These are phyloP conservation scores for Pseudogymnoascus sp. DNA, from an alignment of 2,329 filamentous ascomycete species.

Conservation along the genomic window DNA sequence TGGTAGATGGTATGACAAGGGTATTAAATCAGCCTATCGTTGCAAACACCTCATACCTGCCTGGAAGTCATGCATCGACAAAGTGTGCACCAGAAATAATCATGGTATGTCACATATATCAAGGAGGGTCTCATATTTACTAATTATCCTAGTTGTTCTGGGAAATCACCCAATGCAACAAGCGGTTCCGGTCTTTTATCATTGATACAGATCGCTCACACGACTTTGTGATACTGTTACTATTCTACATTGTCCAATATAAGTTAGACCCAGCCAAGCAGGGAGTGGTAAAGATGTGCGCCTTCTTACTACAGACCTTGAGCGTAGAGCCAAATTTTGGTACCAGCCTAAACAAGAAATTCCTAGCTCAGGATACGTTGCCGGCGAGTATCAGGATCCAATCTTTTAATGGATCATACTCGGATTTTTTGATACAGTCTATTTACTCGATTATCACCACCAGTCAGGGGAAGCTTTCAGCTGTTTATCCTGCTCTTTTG, in stretches of 20 bases:
- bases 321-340: conserved; percentile 91
- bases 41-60: conserved; percentile 79
- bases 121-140: not conserved
- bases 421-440: conserved; percentile 90
- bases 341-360: conserved; percentile 78
- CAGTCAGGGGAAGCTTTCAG: conserved; percentile 82
- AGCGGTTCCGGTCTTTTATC: conserved; percentile 91
- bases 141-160: conserved; percentile 57
- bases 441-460: conserved; percentile 87
- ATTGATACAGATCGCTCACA: conserved; percentile 90
- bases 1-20: conserved; percentile 87
- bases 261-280: conserved; percentile 81
- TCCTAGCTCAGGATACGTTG: conserved; percentile 81
- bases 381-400: conserved; percentile 73
- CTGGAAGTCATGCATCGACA: conserved; percentile 69
- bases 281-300: conserved; percentile 90
- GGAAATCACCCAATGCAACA: conserved; percentile 96
- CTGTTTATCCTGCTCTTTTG: conserved; percentile 84
- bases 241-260: conserved; percentile 90
- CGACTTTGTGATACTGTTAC: conserved; percentile 81
- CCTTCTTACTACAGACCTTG: conserved; percentile 91
- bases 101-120: conserved; percentile 42
- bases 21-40: conserved; percentile 90
- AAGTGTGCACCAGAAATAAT: conserved; percentile 93
- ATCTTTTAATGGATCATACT: conserved; percentile 83